Percentiles rank a stretch among this genome's conserved stretches.
phyloP scores from a whole-genome alignment of 805 yeast species.

The Saccharomyces eubayanus region DNA sequence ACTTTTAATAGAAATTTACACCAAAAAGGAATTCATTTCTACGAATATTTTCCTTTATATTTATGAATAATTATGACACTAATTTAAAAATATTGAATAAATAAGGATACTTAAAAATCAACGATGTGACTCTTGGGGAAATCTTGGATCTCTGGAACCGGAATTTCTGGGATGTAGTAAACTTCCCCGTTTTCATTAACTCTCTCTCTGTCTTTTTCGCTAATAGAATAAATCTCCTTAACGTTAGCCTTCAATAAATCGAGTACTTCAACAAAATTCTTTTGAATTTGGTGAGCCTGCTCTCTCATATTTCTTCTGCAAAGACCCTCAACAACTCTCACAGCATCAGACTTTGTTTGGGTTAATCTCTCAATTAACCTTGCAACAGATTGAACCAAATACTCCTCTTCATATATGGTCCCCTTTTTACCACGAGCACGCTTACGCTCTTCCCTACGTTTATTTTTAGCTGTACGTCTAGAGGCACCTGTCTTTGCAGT shows the following conservation, averaged over 20 bases:
- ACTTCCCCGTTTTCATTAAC: slow-evolving; percentile 81
- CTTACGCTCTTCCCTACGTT: slow-evolving; percentile 91
- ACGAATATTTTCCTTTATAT: neutral
- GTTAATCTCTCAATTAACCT: slow-evolving; percentile 77
- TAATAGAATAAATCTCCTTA: slow-evolving; percentile 69
- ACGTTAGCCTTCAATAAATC: slow-evolving; percentile 50
- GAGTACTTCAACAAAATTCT: slow-evolving; percentile 50
- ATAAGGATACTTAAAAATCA: slow-evolving; percentile 39
- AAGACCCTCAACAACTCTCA: slow-evolving; percentile 64
- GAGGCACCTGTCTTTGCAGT: slow-evolving; percentile 97
- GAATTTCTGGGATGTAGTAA: slow-evolving; percentile 68
- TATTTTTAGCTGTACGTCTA: slow-evolving; percentile 83
- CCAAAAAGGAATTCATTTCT: neutral
- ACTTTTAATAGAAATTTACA: neutral
- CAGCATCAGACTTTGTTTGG: slow-evolving; percentile 66
- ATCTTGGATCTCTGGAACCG: slow-evolving; percentile 55
- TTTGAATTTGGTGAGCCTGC: slow-evolving; percentile 77
- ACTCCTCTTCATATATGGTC: slow-evolving; percentile 94
- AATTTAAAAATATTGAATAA: neutral
- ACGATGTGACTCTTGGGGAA: slow-evolving; percentile 52
- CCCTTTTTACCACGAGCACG: slow-evolving; percentile 96
- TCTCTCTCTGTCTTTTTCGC: slow-evolving; percentile 82
- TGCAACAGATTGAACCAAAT: slow-evolving; percentile 78
- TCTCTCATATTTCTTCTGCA: slow-evolving; percentile 62
- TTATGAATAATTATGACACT: neutral